Conservation (phyloP, 768 basidiomycete species). For the Collybiopsis luxurians region DNA sequence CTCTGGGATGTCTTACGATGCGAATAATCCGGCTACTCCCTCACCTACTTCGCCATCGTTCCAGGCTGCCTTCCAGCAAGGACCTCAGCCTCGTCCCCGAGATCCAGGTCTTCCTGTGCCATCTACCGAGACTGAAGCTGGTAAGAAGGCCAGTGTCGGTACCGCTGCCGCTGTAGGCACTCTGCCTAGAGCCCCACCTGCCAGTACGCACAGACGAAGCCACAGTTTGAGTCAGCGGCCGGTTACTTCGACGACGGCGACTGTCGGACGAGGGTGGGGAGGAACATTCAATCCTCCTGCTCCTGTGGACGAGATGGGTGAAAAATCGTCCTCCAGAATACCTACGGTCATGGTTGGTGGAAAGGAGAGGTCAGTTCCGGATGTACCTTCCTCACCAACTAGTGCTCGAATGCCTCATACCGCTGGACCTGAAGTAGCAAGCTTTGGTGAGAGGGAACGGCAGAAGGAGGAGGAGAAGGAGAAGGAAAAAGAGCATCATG, state of each 20-base stretch:
- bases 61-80: conserved; percentile 29
- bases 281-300: conserved; percentile 53
- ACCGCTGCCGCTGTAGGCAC: conserved; percentile 28
- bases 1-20: conserved; percentile 79
- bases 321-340: conserved; percentile 11
- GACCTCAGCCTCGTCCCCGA: conserved; percentile 60
- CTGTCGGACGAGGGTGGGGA: conserved; percentile 46
- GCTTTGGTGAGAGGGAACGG: conserved; percentile 39
- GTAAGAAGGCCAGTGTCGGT: not conserved
- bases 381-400: not conserved
- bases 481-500: conserved; percentile 22
- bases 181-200: conserved; percentile 69
- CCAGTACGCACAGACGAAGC: conserved; percentile 76
- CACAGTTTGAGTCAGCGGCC: conserved; percentile 84
- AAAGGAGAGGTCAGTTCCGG: not conserved
- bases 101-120: conserved; percentile 51
- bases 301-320: conserved; percentile 42
- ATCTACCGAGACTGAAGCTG: conserved; percentile 17
- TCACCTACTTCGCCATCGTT: conserved; percentile 62
- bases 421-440: conserved; percentile 61
- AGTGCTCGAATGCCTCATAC: conserved; percentile 46
- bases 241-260: conserved; percentile 6
- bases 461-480: conserved; percentile 26
- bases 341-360: not conserved
- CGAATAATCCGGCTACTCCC: conserved; percentile 39